A percentile compares a stretch with the other conserved stretches of the same genome.
Conservation (phyloP, 345 rosid species). For the Aquilaria malaccensis region DNA sequence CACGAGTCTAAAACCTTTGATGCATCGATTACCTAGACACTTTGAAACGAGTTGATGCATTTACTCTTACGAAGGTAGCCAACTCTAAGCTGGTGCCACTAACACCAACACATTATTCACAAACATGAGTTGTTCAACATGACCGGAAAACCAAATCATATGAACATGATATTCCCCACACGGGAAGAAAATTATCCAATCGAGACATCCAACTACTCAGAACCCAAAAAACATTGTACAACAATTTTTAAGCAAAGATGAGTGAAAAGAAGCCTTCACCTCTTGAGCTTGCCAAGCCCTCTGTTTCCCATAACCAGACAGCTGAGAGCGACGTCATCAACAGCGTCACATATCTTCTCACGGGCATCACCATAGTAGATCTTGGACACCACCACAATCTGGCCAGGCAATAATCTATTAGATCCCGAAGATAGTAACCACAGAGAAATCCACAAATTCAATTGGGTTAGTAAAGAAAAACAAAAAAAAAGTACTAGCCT, state of each 20-base stretch:
- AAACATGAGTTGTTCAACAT: too few species aligned
- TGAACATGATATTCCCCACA: too few species aligned
- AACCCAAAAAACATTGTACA: too few species aligned
- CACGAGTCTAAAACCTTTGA: background rate
- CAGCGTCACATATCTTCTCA: conserved; percentile 65
- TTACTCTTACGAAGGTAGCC: background rate
- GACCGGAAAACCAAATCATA: background rate
- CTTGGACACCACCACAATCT: conserved; percentile 41
- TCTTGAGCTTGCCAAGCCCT: conserved; percentile 60
- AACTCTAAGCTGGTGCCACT: too few species aligned
- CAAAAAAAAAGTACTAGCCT: conserved; percentile 24
- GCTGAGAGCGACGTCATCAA: conserved; percentile 51
- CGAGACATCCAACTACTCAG: too few species aligned
- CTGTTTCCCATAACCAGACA: conserved; percentile 56
- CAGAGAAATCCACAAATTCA: background rate
- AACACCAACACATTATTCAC: too few species aligned
- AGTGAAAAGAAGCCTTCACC: conserved; percentile 24
- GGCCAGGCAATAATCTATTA: background rate
- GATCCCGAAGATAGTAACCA: too few species aligned
- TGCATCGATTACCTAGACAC: background rate
- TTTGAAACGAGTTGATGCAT: background rate
- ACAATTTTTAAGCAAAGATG: too few species aligned
- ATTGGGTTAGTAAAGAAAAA: background rate
- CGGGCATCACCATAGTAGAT: conserved; percentile 68
- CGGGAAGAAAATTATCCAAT: too few species aligned